phyloP scores from a whole-genome alignment of 129 eudicot genomes.

The Pittosporum tobira region DNA sequence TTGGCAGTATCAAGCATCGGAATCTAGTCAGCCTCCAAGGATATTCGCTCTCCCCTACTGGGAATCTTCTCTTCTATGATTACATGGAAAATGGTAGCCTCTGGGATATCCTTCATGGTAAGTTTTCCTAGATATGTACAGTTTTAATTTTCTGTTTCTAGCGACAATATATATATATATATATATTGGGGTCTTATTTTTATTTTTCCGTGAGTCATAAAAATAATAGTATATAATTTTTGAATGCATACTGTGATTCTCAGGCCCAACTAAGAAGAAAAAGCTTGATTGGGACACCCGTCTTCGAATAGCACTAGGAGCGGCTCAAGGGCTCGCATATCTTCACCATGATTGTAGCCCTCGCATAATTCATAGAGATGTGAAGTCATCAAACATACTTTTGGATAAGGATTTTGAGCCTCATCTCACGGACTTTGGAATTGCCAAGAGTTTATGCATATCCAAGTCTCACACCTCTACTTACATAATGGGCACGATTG shows the following conservation, averaged over 20 bases:
- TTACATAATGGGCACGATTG: conserved; percentile 89
- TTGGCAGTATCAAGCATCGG: conserved; percentile 91
- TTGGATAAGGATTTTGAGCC: conserved; percentile 86
- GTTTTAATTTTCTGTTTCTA: not conserved
- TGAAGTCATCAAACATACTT: conserved; percentile 88
- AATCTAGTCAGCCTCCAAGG: conserved; percentile 93
- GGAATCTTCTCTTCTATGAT: conserved; percentile 84
- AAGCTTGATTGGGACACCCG: conserved; percentile 94
- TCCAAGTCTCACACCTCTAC: conserved; percentile 86
- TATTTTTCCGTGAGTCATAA: too few species aligned
- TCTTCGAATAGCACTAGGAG: conserved; percentile 69
- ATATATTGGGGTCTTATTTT: too few species aligned
- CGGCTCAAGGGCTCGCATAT: conserved; percentile 97
- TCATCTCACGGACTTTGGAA: conserved; percentile 95
- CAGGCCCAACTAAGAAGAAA: conserved; percentile 76
- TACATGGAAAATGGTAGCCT: conserved; percentile 99
- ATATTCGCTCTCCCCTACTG: conserved; percentile 84
- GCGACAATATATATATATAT: not conserved
- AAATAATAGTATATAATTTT: not conserved
- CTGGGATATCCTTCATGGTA: conserved; percentile 98
- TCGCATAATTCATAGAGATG: conserved; percentile 89
- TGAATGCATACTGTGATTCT: not conserved
- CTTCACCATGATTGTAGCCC: conserved; percentile 99
- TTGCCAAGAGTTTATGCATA: conserved; percentile 78
- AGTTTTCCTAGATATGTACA: not conserved